Evolutionary conservation across 2,329 filamentous ascomycete species (phyloP).

Genomic region (Diaporthe capsici): DNA sequence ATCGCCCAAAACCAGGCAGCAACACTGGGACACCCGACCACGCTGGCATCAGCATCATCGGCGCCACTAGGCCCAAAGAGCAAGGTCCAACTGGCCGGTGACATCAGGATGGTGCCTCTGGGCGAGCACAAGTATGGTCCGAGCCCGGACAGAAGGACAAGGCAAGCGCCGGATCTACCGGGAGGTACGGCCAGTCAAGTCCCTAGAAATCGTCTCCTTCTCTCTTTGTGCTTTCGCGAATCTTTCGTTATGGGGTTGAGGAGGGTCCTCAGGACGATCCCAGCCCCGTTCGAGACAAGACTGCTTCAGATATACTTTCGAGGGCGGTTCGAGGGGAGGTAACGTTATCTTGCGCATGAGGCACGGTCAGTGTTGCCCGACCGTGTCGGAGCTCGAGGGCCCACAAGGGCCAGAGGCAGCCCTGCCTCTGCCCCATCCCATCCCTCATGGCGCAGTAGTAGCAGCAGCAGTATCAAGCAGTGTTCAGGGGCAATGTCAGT

Average conservation of each 20-base stretch:
- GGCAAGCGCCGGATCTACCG: neutral
- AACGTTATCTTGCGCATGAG: slow-evolving; percentile 16
- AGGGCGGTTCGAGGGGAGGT: neutral
- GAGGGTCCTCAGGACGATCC: neutral
- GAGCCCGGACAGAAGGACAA: neutral
- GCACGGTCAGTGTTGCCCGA: slow-evolving; percentile 5
- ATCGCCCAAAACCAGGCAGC: neutral
- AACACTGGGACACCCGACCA: neutral
- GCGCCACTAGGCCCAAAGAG: slow-evolving; percentile 24
- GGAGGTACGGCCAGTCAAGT: neutral
- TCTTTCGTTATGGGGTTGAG: neutral
- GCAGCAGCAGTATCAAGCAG: slow-evolving; percentile 7
- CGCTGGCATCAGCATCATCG: neutral
- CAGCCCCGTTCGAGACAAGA: neutral
- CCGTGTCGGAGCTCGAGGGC: too few species aligned
- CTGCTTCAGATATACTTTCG: neutral
- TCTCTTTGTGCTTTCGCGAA: neutral
- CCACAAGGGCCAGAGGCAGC: slow-evolving; percentile 24
- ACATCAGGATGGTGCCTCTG: slow-evolving; percentile 17
- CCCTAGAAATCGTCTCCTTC: neutral
- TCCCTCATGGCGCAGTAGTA: neutral
- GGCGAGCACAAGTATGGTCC: neutral
- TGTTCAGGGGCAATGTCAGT: slow-evolving; percentile 11
- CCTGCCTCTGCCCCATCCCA: neutral
- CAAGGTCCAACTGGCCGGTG: neutral